Conservation (phyloP, 2,329 filamentous ascomycete genomes). For the Stylonectria norvegica region DNA sequence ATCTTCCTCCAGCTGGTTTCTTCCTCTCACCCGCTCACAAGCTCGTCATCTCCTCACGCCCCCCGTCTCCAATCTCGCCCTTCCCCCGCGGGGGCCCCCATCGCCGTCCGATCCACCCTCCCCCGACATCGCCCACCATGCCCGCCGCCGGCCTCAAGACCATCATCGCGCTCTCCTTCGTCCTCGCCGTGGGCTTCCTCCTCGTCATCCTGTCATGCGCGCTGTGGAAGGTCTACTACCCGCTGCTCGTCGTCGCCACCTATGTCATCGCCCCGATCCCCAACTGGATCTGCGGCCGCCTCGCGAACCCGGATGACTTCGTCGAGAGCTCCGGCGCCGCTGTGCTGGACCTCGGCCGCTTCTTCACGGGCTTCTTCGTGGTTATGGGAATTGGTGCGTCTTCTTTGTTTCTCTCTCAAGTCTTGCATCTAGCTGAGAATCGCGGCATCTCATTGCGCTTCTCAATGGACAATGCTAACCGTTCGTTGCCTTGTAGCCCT, state of each 20-base stretch:
- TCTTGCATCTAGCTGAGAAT: not conserved
- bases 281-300: slow-evolving; percentile 92
- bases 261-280: slow-evolving; percentile 91
- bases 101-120: slow-evolving; percentile 5
- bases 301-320: slow-evolving; percentile 91
- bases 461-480: slow-evolving; percentile 14
- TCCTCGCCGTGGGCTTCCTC: slow-evolving; percentile 97
- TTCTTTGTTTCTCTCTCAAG: slow-evolving; percentile 3
- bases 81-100: slow-evolving; percentile 9
- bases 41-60: not conserved
- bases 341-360: slow-evolving; percentile 88
- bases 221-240: slow-evolving; percentile 91
- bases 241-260: slow-evolving; percentile 90
- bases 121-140: slow-evolving; percentile 42
- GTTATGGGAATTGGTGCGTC: slow-evolving; percentile 93
- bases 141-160: slow-evolving; percentile 91
- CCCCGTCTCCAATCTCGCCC: slow-evolving; percentile 1
- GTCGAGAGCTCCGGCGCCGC: slow-evolving; percentile 79
- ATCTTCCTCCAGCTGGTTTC: slow-evolving; percentile 2
- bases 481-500: slow-evolving; percentile 59
- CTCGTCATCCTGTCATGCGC: slow-evolving; percentile 98
- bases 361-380: slow-evolving; percentile 92
- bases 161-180: slow-evolving; percentile 98
- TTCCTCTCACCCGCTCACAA: not conserved
- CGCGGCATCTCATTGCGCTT: no score